These are phyloP conservation scores for Venustampulla echinocandica DNA, from an alignment of 495 filamentous ascomycete genomes.

Conservation along the genomic window DNA sequence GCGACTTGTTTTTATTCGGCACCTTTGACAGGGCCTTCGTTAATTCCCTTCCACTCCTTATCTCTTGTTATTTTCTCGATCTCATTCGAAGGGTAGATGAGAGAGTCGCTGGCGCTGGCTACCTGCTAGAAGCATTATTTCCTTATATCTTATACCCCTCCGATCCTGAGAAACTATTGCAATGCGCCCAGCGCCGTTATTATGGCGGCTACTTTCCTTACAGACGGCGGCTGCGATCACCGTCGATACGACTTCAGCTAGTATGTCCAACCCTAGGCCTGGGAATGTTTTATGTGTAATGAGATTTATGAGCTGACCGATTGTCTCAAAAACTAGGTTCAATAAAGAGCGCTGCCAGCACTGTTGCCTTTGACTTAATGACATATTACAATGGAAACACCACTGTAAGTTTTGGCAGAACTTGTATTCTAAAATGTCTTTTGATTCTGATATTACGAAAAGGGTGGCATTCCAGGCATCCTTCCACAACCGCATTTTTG, in stretches of 20 bases:
- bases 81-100: neutral
- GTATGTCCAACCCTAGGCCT: conserved; percentile 6
- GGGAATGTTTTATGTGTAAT: neutral
- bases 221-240: conserved; percentile 14
- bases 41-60: conserved; percentile 1
- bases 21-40: conserved; percentile 22
- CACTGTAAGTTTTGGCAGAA: conserved; percentile 25
- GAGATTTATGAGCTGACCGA: neutral
- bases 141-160: neutral
- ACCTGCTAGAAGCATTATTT: too few relatives aligned
- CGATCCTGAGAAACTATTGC: conserved; percentile 3
- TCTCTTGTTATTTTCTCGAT: neutral
- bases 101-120: neutral
- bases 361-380: conserved; percentile 55
- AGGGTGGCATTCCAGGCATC: conserved; percentile 40
- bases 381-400: conserved; percentile 61
- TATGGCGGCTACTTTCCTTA: conserved; percentile 11
- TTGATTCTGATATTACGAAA: too few relatives aligned
- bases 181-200: conserved; percentile 13
- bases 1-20: conserved; percentile 1
- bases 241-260: conserved; percentile 15
- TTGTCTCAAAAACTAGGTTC: conserved; percentile 34
- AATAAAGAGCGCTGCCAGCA: conserved; percentile 52
- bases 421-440: conserved; percentile 1
- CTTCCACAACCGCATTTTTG: conserved; percentile 50